Evolutionary conservation across 495 filamentous ascomycete species (phyloP).

Genomic region (Aspergillus asperescens): DNA sequence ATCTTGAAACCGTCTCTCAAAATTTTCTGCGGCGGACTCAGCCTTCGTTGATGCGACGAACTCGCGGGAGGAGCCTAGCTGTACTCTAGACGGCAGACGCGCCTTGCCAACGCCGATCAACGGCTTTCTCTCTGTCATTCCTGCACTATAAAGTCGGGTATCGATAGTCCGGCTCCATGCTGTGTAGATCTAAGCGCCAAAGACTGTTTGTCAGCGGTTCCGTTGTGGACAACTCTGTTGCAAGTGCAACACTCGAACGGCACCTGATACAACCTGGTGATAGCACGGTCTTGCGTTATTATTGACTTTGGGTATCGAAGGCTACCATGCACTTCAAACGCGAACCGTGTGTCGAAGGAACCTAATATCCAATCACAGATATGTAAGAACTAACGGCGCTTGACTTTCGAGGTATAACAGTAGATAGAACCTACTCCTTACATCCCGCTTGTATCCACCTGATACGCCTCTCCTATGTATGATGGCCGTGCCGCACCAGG

Average conservation of each 20-base stretch:
- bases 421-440: too few relatives aligned
- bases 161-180: background rate
- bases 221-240: background rate
- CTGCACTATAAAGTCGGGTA: too few relatives aligned
- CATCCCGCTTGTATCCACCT: background rate
- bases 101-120: background rate
- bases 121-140: background rate
- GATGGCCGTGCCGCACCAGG: conserved; percentile 18
- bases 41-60: too few relatives aligned
- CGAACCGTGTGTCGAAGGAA: background rate
- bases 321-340: background rate
- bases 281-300: too few relatives aligned
- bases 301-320: too few relatives aligned
- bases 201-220: background rate
- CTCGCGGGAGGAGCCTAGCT: too few relatives aligned
- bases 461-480: conserved; percentile 10
- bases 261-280: background rate
- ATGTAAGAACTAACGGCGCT: background rate
- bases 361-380: background rate
- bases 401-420: too few relatives aligned
- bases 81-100: too few relatives aligned
- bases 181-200: background rate
- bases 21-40: too few relatives aligned
- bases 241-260: background rate
- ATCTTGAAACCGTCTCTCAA: background rate